Conservation (phyloP, 345 rosid genomes). For the Reutealis trisperma region DNA sequence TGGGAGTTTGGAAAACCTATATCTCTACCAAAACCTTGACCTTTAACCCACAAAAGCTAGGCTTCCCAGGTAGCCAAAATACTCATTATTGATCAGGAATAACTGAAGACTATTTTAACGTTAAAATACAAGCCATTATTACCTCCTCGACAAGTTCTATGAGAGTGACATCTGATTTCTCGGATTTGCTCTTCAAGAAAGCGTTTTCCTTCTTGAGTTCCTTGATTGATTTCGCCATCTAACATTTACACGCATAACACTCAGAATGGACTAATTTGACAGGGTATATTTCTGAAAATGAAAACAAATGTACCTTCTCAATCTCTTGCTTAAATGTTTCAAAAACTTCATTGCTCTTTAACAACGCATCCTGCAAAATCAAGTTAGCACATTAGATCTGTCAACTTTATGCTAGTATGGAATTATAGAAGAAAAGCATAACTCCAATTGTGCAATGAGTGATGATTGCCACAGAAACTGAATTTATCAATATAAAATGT, state of each 20-base stretch:
- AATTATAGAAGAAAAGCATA: not conserved
- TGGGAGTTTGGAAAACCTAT: not conserved
- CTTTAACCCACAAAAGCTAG: not conserved
- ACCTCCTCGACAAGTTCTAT: constrained; percentile 92
- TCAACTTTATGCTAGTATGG: not conserved
- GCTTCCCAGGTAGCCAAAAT: not conserved
- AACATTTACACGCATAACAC: constrained; percentile 8
- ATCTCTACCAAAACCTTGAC: not conserved
- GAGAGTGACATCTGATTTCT: constrained; percentile 74
- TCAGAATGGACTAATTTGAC: constrained; percentile 4
- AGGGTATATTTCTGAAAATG: not conserved
- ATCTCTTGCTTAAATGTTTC: constrained; percentile 94
- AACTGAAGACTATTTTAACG: too few species aligned
- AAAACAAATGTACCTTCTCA: constrained; percentile 59
- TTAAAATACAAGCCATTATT: constrained; percentile 9
- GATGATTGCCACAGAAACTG: not conserved
- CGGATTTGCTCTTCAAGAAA: constrained; percentile 85
- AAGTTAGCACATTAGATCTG: not conserved
- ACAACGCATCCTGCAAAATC: constrained; percentile 79
- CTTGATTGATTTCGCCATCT: constrained; percentile 90
- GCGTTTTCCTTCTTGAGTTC: constrained; percentile 83
- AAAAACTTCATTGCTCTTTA: constrained; percentile 92
- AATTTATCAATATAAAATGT: not conserved
- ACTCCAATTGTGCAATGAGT: not conserved
- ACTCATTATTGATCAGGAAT: not conserved